Percentiles rank a stretch among this genome's conserved stretches.
Evolutionary conservation across 306 rosid genomes (phyloP).

Genomic region (Castanea mollissima): DNA sequence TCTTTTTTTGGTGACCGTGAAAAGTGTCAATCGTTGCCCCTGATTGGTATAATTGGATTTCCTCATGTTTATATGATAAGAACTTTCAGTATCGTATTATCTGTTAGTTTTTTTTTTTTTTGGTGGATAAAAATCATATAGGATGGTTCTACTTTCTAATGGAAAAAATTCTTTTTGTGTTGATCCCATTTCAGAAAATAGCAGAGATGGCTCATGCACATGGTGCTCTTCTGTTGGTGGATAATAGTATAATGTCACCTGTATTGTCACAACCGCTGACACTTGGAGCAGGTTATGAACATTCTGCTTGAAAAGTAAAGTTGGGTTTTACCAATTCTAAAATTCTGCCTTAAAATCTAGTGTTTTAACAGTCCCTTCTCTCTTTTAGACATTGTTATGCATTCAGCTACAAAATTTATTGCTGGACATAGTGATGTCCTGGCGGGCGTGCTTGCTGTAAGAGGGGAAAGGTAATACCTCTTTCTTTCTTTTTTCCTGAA

Average conservation of each 20-base stretch:
- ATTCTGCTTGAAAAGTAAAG: not conserved
- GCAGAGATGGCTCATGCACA: slow-evolving; percentile 72
- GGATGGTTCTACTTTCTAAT: slow-evolving; percentile 8
- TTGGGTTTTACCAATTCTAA: slow-evolving; percentile 5
- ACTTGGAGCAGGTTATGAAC: slow-evolving; percentile 84
- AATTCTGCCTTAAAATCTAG: not conserved
- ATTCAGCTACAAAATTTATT: slow-evolving; percentile 92
- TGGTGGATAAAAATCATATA: not conserved
- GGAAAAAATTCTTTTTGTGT: not conserved
- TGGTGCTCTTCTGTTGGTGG: slow-evolving; percentile 79
- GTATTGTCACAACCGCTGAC: slow-evolving; percentile 81
- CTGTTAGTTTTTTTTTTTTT: no score
- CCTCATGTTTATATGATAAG: not conserved
- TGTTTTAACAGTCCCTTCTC: slow-evolving; percentile 17
- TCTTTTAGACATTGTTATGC: slow-evolving; percentile 77
- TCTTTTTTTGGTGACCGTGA: not conserved
- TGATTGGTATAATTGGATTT: not conserved
- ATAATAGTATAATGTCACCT: slow-evolving; percentile 95
- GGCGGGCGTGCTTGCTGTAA: no score
- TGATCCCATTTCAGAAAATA: slow-evolving; percentile 60
- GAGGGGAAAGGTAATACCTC: no score
- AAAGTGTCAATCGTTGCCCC: not conserved
- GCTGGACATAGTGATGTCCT: slow-evolving; percentile 46
- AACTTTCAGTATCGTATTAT: not conserved
- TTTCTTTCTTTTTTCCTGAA: no score